A percentile compares a stretch with the other conserved stretches of the same genome.
Conservation (phyloP, 306 rosid species). For the Gastrolobium villosum region DNA sequence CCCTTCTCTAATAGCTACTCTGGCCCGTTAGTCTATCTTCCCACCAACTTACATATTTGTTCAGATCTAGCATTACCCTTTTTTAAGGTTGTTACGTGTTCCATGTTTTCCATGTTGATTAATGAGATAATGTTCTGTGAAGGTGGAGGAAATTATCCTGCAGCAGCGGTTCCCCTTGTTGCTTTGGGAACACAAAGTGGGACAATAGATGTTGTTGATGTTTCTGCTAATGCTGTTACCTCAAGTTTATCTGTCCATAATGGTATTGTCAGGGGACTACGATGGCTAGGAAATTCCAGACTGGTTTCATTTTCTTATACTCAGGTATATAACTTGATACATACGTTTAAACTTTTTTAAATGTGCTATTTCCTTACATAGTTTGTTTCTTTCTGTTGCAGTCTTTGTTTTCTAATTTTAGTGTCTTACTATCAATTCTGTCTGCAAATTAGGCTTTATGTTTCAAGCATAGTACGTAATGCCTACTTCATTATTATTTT, state of each 20-base stretch:
- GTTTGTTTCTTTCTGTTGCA: slow-evolving; percentile 22
- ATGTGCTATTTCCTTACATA: slow-evolving; percentile 8
- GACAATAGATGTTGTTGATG: slow-evolving; percentile 86
- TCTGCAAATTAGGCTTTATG: slow-evolving; percentile 37
- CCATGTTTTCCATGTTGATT: slow-evolving; percentile 46
- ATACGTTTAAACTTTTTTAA: slow-evolving; percentile 31
- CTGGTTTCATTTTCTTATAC: slow-evolving; percentile 94
- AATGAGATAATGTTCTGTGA: slow-evolving; percentile 48
- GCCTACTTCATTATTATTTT: slow-evolving; percentile 15
- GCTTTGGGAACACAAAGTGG: slow-evolving; percentile 98
- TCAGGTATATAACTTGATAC: slow-evolving; percentile 69
- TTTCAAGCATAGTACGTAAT: slow-evolving; percentile 27
- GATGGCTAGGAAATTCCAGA: slow-evolving; percentile 99
- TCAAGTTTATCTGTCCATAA: slow-evolving; percentile 88
- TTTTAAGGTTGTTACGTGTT: slow-evolving; percentile 20
- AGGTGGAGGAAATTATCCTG: slow-evolving; percentile 98
- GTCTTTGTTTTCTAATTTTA: slow-evolving; percentile 18
- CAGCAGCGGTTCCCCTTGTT: slow-evolving; percentile 96
- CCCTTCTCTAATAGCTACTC: slow-evolving; percentile 91
- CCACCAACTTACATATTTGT: slow-evolving; percentile 48
- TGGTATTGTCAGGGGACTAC: slow-evolving; percentile 84
- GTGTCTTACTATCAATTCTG: neutral
- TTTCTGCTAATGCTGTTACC: slow-evolving; percentile 91
- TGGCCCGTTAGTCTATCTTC: slow-evolving; percentile 89
- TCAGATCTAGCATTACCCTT: slow-evolving; percentile 43